Percentiles rank a stretch among this genome's conserved stretches.
phyloP scores from a whole-genome alignment of 805 yeast species.

The Ogataea nakhonphanomensis region DNA sequence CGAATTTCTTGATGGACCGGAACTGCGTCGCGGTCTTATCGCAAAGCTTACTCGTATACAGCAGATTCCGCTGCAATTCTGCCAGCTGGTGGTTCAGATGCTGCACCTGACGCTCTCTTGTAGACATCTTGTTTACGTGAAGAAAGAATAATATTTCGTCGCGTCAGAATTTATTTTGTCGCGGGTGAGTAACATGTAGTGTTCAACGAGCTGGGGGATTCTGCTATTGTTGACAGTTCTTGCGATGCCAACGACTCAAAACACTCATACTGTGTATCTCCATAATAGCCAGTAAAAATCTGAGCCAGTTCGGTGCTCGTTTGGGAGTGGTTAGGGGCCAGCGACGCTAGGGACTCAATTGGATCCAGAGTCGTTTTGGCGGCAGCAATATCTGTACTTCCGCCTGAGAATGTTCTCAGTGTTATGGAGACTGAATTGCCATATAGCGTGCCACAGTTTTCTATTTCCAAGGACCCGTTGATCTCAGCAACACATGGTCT shows the following conservation, averaged over 20 bases:
- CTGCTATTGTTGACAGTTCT: background rate
- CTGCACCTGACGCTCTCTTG: constrained; percentile 21
- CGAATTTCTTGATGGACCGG: constrained; percentile 25
- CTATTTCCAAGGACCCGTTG: constrained; percentile 11
- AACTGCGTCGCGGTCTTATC: constrained; percentile 26
- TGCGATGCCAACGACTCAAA: background rate
- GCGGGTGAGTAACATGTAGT: constrained; percentile 1
- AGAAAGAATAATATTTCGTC: constrained; percentile 5
- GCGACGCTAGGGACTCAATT: constrained; percentile 28
- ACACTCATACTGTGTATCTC: constrained; percentile 2
- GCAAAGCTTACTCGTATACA: constrained; percentile 19
- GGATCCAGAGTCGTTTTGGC: no score
- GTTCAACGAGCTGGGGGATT: constrained; percentile 1
- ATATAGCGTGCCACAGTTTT: constrained; percentile 23
- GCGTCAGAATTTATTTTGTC: constrained; percentile 3
- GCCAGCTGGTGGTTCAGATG: constrained; percentile 22
- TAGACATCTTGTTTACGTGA: constrained; percentile 10
- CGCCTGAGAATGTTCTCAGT: no score
- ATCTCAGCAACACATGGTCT: background rate
- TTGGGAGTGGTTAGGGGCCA: constrained; percentile 19
- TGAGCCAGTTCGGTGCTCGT: constrained; percentile 22
- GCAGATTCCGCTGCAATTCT: constrained; percentile 23
- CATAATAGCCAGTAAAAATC: background rate
- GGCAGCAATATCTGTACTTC: no score
- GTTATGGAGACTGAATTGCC: no score